phyloP scores from a whole-genome alignment of 176 grass and related monocot species.

The Hyparrhenia diplandra region DNA sequence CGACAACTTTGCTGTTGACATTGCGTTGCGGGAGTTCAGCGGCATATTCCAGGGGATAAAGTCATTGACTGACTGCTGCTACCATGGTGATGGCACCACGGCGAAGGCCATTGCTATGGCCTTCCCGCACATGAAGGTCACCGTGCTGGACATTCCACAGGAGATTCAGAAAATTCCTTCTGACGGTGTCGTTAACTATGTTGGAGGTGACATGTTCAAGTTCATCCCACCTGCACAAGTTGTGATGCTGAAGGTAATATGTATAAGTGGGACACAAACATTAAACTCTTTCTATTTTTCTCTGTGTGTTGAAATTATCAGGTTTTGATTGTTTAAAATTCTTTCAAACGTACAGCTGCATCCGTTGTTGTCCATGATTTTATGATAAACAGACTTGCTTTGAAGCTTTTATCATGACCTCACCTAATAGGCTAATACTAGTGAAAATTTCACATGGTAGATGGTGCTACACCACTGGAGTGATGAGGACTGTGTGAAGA shows the following conservation, averaged over 20 bases:
- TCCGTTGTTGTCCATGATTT: too few relatives aligned
- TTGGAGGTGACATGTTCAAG: slow-evolving; percentile 43
- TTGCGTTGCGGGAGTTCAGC: neutral
- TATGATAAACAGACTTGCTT: too few relatives aligned
- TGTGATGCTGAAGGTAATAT: slow-evolving; percentile 31
- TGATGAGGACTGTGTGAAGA: slow-evolving; percentile 39
- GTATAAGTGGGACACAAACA: too few relatives aligned
- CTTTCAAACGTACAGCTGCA: too few relatives aligned
- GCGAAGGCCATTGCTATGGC: slow-evolving; percentile 23
- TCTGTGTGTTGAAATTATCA: too few relatives aligned
- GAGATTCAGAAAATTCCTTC: neutral
- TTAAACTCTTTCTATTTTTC: too few relatives aligned
- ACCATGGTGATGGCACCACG: slow-evolving; percentile 23
- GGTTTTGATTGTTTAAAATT: too few relatives aligned
- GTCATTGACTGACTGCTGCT: slow-evolving; percentile 37
- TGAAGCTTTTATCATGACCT: neutral
- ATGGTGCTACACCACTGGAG: slow-evolving; percentile 35
- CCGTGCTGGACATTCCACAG: slow-evolving; percentile 41
- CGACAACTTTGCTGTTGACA: neutral
- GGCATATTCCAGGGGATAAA: slow-evolving; percentile 26
- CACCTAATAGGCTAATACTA: neutral
- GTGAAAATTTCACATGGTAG: neutral
- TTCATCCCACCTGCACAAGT: slow-evolving; percentile 36
- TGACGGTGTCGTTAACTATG: slow-evolving; percentile 6
- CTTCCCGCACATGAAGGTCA: slow-evolving; percentile 28